Evolutionary conservation across 345 rosid species (phyloP).

Genomic region (Citrus mangshanensis): DNA sequence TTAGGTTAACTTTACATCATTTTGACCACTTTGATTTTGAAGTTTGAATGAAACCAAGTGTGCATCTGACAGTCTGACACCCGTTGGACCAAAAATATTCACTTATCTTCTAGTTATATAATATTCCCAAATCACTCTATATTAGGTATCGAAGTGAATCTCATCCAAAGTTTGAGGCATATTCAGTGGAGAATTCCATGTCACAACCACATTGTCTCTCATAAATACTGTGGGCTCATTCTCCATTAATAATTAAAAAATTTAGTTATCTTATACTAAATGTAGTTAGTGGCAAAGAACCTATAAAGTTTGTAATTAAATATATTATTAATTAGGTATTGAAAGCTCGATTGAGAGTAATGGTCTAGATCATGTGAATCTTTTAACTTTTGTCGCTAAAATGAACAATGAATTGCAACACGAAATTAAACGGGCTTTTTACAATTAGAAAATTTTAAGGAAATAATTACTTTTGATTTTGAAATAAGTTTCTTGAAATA

Average conservation of each 20-base stretch:
- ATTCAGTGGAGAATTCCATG: not conserved
- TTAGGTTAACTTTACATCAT: conserved; percentile 19
- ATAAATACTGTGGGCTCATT: not conserved
- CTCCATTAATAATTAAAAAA: not conserved
- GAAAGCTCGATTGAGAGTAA: too few species aligned
- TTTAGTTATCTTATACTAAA: too few species aligned
- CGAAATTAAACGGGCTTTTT: too few species aligned
- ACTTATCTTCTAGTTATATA: too few species aligned
- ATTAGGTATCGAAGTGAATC: not conserved
- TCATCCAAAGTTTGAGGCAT: not conserved
- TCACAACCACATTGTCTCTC: not conserved
- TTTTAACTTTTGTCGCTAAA: too few species aligned
- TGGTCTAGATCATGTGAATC: too few species aligned
- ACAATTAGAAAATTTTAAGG: too few species aligned
- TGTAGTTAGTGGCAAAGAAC: not conserved
- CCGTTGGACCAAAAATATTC: not conserved
- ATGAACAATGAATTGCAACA: too few species aligned
- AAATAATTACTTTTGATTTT: too few species aligned
- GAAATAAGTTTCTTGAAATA: too few species aligned
- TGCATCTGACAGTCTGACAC: too few species aligned
- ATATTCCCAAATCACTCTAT: not conserved
- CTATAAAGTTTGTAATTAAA: not conserved
- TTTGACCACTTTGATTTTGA: not conserved
- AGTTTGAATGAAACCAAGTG: not conserved
- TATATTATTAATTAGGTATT: not conserved